phyloP scores from a whole-genome alignment of 495 filamentous ascomycete genomes.

The Penicillium cataractarum region DNA sequence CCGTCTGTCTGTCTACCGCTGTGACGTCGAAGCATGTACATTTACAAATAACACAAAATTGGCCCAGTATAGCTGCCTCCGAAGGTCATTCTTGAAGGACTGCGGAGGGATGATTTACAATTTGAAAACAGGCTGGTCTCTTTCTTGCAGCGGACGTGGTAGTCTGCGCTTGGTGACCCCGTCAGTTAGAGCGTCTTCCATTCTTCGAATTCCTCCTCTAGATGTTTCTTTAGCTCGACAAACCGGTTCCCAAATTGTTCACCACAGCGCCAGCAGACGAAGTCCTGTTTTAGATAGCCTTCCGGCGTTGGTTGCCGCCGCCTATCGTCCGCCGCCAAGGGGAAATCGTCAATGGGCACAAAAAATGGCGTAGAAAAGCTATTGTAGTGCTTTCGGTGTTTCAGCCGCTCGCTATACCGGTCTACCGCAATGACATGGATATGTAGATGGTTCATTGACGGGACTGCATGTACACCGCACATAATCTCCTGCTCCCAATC shows the following conservation, averaged over 20 bases:
- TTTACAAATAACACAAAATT: conserved; percentile 26
- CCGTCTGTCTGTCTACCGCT: conserved; percentile 14
- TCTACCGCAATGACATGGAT: conserved; percentile 84
- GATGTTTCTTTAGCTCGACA: conserved; percentile 73
- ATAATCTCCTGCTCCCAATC: conserved; percentile 80
- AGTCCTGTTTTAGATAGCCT: conserved; percentile 61
- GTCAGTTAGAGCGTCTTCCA: conserved; percentile 71
- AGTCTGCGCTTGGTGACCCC: conserved; percentile 9
- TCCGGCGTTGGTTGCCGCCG: conserved; percentile 57
- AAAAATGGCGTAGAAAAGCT: conserved; percentile 91
- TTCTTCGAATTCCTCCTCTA: conserved; percentile 75
- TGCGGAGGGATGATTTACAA: conserved; percentile 15
- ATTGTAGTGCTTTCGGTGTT: conserved; percentile 89
- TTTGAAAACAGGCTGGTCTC: conserved; percentile 16
- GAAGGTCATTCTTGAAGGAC: conserved; percentile 9
- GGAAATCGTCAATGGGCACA: conserved; percentile 78
- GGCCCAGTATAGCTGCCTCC: conserved; percentile 10
- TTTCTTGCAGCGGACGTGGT: conserved; percentile 15
- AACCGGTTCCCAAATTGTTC: conserved; percentile 73
- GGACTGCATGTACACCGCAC: conserved; percentile 80
- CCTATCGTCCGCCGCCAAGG: conserved; percentile 63
- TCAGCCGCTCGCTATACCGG: conserved; percentile 67
- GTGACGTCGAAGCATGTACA: conserved; percentile 39
- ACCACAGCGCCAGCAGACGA: conserved; percentile 87
- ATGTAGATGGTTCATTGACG: conserved; percentile 93